These are phyloP conservation scores for Phaeodactylum tricornutum DNA, from an alignment of 108 stramenopile species.

Conservation along the genomic window DNA sequence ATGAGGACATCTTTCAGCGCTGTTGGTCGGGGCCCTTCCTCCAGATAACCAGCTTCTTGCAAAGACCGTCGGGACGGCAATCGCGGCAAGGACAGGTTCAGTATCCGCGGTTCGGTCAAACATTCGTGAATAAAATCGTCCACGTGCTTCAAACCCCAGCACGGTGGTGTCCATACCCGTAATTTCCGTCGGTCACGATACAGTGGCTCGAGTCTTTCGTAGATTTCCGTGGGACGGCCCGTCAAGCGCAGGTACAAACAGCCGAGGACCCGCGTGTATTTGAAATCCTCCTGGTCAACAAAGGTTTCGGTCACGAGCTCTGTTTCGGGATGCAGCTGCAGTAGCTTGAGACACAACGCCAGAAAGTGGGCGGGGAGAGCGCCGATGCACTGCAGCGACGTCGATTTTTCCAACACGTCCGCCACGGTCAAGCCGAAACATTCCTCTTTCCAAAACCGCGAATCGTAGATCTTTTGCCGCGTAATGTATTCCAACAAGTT, in stretches of 20 bases:
- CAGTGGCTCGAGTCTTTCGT: constrained; percentile 83
- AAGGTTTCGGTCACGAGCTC: constrained; percentile 84
- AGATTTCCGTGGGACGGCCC: constrained; percentile 90
- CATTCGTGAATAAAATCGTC: constrained; percentile 71
- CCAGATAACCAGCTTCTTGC: constrained; percentile 62
- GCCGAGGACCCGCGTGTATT: constrained; percentile 91
- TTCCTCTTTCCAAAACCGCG: constrained; percentile 82
- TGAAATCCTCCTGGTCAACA: constrained; percentile 91
- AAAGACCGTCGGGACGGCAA: constrained; percentile 74
- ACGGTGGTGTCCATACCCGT: too few relatives aligned
- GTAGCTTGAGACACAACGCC: constrained; percentile 87
- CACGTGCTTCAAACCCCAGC: too few relatives aligned
- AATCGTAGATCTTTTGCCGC: constrained; percentile 91
- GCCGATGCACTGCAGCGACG: constrained; percentile 67
- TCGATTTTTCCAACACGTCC: constrained; percentile 89
- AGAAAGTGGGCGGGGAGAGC: constrained; percentile 94
- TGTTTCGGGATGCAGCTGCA: constrained; percentile 92
- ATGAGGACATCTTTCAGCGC: constrained; percentile 34
- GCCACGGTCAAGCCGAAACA: constrained; percentile 87
- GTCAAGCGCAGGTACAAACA: constrained; percentile 92
- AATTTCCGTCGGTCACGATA: constrained; percentile 85
- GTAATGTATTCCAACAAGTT: constrained; percentile 98
- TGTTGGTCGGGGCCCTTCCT: constrained; percentile 43
- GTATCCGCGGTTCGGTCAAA: constrained; percentile 59
- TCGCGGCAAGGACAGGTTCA: constrained; percentile 88